Percentiles rank a stretch among this genome's conserved stretches.
These are phyloP conservation scores for Jackrogersella multiformis DNA, from an alignment of 495 filamentous ascomycete genomes.

Conservation along the genomic window DNA sequence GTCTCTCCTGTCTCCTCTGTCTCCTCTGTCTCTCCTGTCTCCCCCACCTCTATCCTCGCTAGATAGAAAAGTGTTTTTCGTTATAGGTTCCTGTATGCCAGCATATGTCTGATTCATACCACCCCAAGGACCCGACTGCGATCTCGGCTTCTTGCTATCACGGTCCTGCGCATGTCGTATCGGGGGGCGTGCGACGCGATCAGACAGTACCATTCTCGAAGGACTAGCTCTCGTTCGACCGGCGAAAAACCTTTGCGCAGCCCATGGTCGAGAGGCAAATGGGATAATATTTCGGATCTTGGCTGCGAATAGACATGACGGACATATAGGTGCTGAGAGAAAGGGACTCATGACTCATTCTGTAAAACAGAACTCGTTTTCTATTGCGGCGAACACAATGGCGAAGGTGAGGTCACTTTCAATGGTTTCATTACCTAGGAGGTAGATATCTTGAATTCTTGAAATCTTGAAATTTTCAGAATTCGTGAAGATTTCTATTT, in stretches of 20 bases:
- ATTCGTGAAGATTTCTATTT: conserved; percentile 18
- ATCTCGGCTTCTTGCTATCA: conserved; percentile 47
- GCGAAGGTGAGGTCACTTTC: neutral
- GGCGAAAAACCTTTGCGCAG: conserved; percentile 47
- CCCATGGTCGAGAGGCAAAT: conserved; percentile 45
- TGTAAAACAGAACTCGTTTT: neutral
- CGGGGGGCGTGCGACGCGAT: conserved; percentile 66
- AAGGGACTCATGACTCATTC: conserved; percentile 30
- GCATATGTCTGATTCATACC: conserved; percentile 81
- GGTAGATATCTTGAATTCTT: too few relatives aligned
- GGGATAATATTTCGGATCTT: conserved; percentile 12
- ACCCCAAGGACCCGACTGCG: conserved; percentile 70
- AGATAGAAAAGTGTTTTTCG: conserved; percentile 44
- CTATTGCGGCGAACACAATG: neutral
- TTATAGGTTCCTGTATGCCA: conserved; percentile 40
- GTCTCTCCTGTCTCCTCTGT: too few relatives aligned
- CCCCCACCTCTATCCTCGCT: conserved; percentile 43
- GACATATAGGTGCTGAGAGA: conserved; percentile 41
- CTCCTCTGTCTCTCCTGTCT: conserved; percentile 43
- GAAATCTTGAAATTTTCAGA: neutral
- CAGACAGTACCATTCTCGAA: conserved; percentile 83
- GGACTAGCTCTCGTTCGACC: conserved; percentile 57
- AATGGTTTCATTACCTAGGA: too few relatives aligned
- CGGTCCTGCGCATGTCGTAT: conserved; percentile 51
- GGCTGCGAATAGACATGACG: conserved; percentile 41